phyloP scores from a whole-genome alignment of 306 rosid genomes.

The Lathyrus oleraceus region DNA sequence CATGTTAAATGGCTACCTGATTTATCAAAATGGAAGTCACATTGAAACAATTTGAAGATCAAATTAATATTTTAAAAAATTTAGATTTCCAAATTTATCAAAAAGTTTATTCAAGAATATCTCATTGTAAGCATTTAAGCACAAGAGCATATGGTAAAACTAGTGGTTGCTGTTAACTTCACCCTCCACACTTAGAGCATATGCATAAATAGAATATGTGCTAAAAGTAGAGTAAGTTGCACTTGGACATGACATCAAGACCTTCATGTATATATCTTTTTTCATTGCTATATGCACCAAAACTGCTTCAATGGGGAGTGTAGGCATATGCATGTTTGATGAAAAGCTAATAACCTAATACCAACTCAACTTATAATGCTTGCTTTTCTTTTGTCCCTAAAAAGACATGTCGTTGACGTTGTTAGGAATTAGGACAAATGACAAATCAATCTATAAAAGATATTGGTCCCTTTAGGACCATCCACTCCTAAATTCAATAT shows the following conservation, averaged over 20 bases:
- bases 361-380: constrained; percentile 15
- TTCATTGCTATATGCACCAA: constrained; percentile 24
- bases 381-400: constrained; percentile 24
- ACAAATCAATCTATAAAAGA: constrained; percentile 32
- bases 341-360: constrained; percentile 30
- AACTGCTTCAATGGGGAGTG: constrained; percentile 4
- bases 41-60: too few relatives aligned
- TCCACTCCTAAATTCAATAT: constrained; percentile 43
- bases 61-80: too few relatives aligned
- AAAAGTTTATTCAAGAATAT: not conserved
- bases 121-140: not conserved
- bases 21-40: too few relatives aligned
- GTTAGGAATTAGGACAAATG: constrained; percentile 28
- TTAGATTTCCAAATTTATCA: too few relatives aligned
- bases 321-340: constrained; percentile 37
- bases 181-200: not conserved
- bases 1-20: too few relatives aligned
- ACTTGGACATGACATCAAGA: constrained; percentile 3
- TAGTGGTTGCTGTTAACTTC: not conserved
- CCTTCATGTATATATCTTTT: constrained; percentile 30
- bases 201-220: constrained; percentile 39
- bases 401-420: constrained; percentile 34
- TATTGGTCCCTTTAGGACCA: constrained; percentile 35
- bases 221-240: constrained; percentile 33
- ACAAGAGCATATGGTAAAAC: not conserved